Base-by-base conservation (phyloP, 2,329 filamentous ascomycete genomes). In the Helotiales sp. region DNA sequence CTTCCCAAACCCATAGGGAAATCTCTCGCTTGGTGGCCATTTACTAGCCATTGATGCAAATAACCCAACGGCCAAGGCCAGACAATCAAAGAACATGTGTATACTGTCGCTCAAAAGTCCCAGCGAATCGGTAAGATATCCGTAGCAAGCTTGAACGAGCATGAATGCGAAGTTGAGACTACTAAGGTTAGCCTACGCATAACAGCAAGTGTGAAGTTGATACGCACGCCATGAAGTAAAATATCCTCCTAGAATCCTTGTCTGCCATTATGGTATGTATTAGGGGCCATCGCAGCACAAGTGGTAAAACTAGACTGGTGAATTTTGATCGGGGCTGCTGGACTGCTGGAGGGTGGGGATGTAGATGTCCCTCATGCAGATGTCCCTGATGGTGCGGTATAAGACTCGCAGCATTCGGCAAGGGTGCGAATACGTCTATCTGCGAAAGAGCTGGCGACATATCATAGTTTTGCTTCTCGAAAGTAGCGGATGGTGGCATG, bases 41-140 rank as follows among this genome's bases (percentile, higher is more conserved):
- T 98, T 98, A 75, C 91, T 95, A 79, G 96, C 91, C 5, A 99
- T 92, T 1, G 93, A 89, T 27, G 95, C 95, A 66, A 93, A 88
- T 9, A 99, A 79, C 10, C 95, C 95, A 33, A 99, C 92, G 1
- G 90, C 85, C 27, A 99, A 81, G 19, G 93, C 95, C 33, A 97
- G 86, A 66, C 95, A 99, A 74, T 99, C 95, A 68, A 99, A 98
- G 69, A 99, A 93, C 95, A 99, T 99, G 75, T 99, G 95, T 62
- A 99, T 95, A 69, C 93, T 98, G 74, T 99, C 95, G 65, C 92
- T 96, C 17, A 99, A 83, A n/a, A 99, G 81, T 2, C 95, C 95
- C 5, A 99, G 78, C 0, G 95, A 99, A 65, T 96, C 93, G 3
- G 92, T 98, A 10, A 95, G 77, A 67, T 95, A 96, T 49, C 95